Conservation (phyloP, 495 filamentous ascomycete species). For the Choiromyces venosus region DNA sequence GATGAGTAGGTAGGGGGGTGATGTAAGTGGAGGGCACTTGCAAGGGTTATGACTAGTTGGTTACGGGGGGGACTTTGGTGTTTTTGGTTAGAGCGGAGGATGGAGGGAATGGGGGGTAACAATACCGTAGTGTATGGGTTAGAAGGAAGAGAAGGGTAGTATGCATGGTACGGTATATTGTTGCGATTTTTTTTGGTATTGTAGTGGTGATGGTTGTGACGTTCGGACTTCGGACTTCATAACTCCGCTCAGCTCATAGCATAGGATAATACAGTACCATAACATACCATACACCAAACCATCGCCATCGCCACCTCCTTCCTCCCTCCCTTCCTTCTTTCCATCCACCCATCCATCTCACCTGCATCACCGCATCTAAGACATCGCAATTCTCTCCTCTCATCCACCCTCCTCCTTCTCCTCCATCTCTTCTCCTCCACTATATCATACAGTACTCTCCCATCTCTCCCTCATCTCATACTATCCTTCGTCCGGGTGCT, state of each 20-base stretch:
- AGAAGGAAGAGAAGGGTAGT: background rate
- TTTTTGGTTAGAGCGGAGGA: background rate
- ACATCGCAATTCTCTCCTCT: background rate
- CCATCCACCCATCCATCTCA: no score
- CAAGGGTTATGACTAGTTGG: background rate
- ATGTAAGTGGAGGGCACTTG: background rate
- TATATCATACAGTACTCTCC: no score
- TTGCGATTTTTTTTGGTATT: background rate
- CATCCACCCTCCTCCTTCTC: background rate
- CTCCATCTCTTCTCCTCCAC: no score
- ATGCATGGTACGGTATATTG: no score
- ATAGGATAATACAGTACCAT: background rate
- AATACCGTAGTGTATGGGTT: no score
- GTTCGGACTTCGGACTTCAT: background rate
- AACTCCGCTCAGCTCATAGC: background rate
- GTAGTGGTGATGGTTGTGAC: background rate
- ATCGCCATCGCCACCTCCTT: background rate
- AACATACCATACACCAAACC: background rate
- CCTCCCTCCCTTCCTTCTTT: no score
- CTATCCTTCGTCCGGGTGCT: no score
- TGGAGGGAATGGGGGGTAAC: background rate
- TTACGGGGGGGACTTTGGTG: background rate
- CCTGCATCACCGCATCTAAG: background rate
- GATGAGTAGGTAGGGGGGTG: no score
- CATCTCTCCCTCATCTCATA: no score